Evolutionary conservation across 1,139 yeast species (phyloP).

Genomic region (Lodderomyces jiufengensis): DNA sequence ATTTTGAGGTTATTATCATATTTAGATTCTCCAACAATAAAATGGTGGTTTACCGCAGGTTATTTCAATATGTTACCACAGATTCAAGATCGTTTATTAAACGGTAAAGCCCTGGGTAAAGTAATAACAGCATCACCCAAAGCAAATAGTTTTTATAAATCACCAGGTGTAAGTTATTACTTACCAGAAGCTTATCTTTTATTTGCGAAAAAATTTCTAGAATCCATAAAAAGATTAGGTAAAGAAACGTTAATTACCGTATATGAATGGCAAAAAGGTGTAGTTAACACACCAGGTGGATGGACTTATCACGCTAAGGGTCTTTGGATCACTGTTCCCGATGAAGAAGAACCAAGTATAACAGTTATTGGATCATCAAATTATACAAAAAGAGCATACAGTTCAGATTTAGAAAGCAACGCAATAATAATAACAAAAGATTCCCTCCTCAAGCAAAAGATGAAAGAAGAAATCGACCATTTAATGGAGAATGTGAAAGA

Average conservation of each 20-base stretch:
- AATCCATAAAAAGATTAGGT: constrained; percentile 45
- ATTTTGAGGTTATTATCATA: constrained; percentile 58
- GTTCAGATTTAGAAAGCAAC: constrained; percentile 84
- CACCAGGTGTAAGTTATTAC: constrained; percentile 76
- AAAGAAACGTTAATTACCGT: constrained; percentile 50
- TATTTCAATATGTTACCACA: constrained; percentile 88
- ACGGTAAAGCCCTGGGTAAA: constrained; percentile 59
- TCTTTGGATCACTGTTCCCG: constrained; percentile 73
- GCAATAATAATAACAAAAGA: constrained; percentile 76
- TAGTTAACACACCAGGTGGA: constrained; percentile 75
- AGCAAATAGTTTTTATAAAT: constrained; percentile 89
- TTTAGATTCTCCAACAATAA: constrained; percentile 51
- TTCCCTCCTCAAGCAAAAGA: constrained; percentile 48
- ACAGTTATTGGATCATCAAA: constrained; percentile 91
- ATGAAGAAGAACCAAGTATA: constrained; percentile 56
- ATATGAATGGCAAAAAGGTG: constrained; percentile 84
- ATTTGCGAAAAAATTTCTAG: constrained; percentile 67
- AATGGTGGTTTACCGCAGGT: constrained; percentile 95
- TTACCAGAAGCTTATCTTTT: constrained; percentile 86
- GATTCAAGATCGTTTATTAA: constrained; percentile 58
- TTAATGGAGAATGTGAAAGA: constrained; percentile 50
- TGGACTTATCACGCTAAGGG: constrained; percentile 99
- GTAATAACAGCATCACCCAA: constrained; percentile 89
- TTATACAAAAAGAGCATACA: constrained; percentile 86
- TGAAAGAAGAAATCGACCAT: constrained; percentile 64